phyloP scores from a whole-genome alignment of 345 rosid genomes.

The Toxicodendron radicans region DNA sequence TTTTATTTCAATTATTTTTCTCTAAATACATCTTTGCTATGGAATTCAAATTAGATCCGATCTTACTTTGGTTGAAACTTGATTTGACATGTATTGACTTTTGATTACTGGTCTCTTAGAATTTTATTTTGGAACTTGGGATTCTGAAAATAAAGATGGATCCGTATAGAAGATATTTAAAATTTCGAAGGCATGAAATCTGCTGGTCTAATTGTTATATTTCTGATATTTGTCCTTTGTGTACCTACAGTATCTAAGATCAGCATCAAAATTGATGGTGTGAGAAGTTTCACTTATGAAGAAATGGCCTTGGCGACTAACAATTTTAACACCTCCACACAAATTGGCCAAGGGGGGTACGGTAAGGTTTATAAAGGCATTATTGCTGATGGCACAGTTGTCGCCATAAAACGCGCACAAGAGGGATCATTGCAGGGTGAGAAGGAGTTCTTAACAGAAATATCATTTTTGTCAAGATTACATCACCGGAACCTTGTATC shows the following conservation, averaged over 20 bases:
- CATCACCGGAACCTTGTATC: constrained; percentile 96
- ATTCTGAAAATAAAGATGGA: not conserved
- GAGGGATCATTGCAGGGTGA: constrained; percentile 94
- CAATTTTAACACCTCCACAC: constrained; percentile 56
- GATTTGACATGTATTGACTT: not conserved
- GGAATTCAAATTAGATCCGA: too few relatives aligned
- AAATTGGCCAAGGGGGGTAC: constrained; percentile 96
- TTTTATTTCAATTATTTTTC: not conserved
- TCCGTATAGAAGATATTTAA: not conserved
- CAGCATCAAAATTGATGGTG: constrained; percentile 70
- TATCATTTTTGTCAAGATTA: constrained; percentile 78
- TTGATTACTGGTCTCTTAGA: not conserved
- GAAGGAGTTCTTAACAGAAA: constrained; percentile 78
- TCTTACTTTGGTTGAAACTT: not conserved
- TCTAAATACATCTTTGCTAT: not conserved
- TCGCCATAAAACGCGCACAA: constrained; percentile 91
- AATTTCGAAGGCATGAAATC: not conserved
- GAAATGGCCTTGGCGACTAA: constrained; percentile 73
- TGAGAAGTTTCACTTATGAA: constrained; percentile 65
- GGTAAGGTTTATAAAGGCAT: constrained; percentile 90
- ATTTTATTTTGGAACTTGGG: not conserved
- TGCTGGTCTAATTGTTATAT: not conserved
- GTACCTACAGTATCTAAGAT: constrained; percentile 50
- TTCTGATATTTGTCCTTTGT: constrained; percentile 23
- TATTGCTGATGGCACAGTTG: constrained; percentile 64